A percentile compares a stretch with the other conserved stretches of the same genome.
Evolutionary conservation across 192 early-diverging fungal genomes (phyloP).

Genomic region (Coemansia sp.): DNA sequence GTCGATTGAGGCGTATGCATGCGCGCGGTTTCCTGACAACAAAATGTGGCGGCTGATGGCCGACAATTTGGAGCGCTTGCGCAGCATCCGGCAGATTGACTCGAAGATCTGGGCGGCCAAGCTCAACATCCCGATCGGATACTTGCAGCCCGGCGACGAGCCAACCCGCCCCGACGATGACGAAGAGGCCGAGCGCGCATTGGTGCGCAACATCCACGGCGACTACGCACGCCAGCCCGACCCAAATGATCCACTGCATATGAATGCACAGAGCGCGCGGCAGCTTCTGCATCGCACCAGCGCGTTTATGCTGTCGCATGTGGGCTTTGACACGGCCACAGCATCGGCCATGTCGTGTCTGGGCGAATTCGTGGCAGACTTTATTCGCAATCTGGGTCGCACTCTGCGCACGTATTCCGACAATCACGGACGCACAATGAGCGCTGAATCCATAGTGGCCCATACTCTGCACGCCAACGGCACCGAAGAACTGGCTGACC

Average conservation of each 20-base stretch:
- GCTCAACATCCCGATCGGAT: slow-evolving; percentile 50
- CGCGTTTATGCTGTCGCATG: slow-evolving; percentile 74
- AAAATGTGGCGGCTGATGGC: slow-evolving; percentile 51
- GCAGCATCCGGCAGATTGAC: slow-evolving; percentile 60
- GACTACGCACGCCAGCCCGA: background rate
- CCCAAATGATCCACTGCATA: background rate
- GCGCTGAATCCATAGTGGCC: slow-evolving; percentile 78
- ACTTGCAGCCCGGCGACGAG: slow-evolving; percentile 5
- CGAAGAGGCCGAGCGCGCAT: background rate
- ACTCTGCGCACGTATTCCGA: slow-evolving; percentile 78
- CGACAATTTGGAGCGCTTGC: slow-evolving; percentile 56
- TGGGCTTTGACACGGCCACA: slow-evolving; percentile 85
- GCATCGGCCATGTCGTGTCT: slow-evolving; percentile 65
- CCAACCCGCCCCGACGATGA: background rate
- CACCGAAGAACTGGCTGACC: slow-evolving; percentile 58
- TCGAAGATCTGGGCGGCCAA: slow-evolving; percentile 60
- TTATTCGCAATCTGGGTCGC: slow-evolving; percentile 80
- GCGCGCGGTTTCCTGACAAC: slow-evolving; percentile 44
- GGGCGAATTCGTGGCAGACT: slow-evolving; percentile 78
- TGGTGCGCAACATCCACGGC: background rate
- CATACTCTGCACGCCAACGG: slow-evolving; percentile 87
- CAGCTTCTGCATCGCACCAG: slow-evolving; percentile 61
- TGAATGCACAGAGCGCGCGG: slow-evolving; percentile 62
- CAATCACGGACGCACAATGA: slow-evolving; percentile 70
- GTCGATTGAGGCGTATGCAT: slow-evolving; percentile 43